Percentiles rank a stretch among this genome's conserved stretches.
Conservation (phyloP, 768 basidiomycete species). For the Tricholoma terreum region DNA sequence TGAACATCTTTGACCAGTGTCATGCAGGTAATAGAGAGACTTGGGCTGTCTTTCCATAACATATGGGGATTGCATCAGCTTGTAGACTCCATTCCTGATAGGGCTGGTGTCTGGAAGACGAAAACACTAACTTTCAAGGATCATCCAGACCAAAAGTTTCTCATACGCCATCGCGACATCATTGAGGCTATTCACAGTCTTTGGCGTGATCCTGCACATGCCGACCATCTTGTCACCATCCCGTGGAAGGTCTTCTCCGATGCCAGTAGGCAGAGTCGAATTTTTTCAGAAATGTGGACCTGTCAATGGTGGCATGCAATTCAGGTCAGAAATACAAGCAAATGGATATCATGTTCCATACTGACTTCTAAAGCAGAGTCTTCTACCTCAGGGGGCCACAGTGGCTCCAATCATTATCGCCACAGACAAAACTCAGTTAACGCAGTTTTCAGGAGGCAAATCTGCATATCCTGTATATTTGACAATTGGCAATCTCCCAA, state of each 20-base stretch:
- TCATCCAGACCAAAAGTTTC: constrained; percentile 14
- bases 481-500: constrained; percentile 45
- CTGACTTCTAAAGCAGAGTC: background rate
- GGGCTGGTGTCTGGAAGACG: background rate
- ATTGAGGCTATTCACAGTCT: constrained; percentile 35
- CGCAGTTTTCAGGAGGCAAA: constrained; percentile 38
- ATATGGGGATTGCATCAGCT: constrained; percentile 23
- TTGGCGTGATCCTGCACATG: constrained; percentile 31
- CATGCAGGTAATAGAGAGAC: constrained; percentile 21
- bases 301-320: constrained; percentile 51
- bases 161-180: constrained; percentile 22
- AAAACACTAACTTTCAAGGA: constrained; percentile 20
- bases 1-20: too few species aligned
- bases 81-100: constrained; percentile 23
- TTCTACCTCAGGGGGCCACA: constrained; percentile 20
- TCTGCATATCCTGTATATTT: constrained; percentile 45
- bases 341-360: background rate
- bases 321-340: constrained; percentile 32
- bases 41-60: constrained; percentile 25
- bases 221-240: constrained; percentile 23
- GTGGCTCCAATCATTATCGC: constrained; percentile 41
- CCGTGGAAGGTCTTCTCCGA: constrained; percentile 38
- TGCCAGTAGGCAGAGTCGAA: constrained; percentile 12
- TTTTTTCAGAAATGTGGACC: constrained; percentile 44
- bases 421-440: too few species aligned